Conservation (phyloP, 805 yeast genomes). For the Kodamaea sagamina region DNA sequence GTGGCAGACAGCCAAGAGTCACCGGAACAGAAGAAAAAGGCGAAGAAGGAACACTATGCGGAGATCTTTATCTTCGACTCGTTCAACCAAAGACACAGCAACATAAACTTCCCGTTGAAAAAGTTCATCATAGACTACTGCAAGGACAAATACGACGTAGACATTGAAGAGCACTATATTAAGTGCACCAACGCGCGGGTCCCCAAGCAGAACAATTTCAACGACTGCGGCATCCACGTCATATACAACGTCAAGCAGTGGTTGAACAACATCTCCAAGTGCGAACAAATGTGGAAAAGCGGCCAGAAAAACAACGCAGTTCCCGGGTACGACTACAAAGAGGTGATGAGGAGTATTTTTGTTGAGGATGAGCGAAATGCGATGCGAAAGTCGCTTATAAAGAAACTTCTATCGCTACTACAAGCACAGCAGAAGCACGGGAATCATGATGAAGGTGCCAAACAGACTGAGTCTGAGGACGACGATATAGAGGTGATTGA, state of each 20-base stretch:
- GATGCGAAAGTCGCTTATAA: conserved; percentile 31
- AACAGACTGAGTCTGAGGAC: conserved; percentile 20
- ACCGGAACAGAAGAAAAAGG: neutral
- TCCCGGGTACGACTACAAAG: neutral
- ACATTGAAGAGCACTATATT: conserved; percentile 49
- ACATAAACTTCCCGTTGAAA: conserved; percentile 54
- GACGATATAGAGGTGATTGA: conserved; percentile 1
- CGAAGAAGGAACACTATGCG: conserved; percentile 20
- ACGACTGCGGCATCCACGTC: conserved; percentile 94
- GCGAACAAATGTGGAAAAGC: conserved; percentile 51
- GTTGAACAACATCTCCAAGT: conserved; percentile 48
- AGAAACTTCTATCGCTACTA: conserved; percentile 18
- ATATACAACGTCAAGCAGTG: conserved; percentile 69
- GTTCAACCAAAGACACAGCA: conserved; percentile 57
- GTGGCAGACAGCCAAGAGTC: conserved; percentile 3
- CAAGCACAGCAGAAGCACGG: conserved; percentile 2
- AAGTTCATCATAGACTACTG: conserved; percentile 69
- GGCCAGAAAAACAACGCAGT: conserved; percentile 11
- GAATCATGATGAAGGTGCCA: conserved; percentile 17
- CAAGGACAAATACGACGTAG: conserved; percentile 55
- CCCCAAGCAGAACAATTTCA: conserved; percentile 83
- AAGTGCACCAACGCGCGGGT: conserved; percentile 54
- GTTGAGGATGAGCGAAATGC: conserved; percentile 30
- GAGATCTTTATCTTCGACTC: conserved; percentile 75
- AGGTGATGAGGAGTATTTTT: conserved; percentile 21